Evolutionary conservation across 306 rosid genomes (phyloP), one percentile per base, ranked within the genome.

Genomic region (Purshia tridentata): DNA sequence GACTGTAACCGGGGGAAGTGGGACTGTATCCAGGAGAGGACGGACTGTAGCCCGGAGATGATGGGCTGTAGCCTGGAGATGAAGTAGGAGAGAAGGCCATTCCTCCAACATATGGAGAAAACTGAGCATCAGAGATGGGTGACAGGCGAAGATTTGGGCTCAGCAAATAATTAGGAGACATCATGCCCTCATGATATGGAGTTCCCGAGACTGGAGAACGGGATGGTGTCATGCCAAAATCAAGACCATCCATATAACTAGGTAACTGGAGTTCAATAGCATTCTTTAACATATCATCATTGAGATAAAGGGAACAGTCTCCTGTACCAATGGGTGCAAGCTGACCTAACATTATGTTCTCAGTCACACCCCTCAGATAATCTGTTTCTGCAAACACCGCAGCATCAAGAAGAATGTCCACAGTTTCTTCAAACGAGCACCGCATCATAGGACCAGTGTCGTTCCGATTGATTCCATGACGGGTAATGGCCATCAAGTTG

Each of bases 361-460:
- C 99, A 12, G 98, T 91, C 5, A 95, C 99, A 60, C 99, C 99
- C 85, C 97, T 88, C 78, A 95, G 75, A 72, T 86, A 39, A 78
- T 95, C 99, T 12, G 92, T 80, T 80, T 95, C 99, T 0, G 98
- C 98, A 81, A 78, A 95, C 23, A 95, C 98, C 2, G 99, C 96
- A 70, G 99, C 99, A 78, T 91, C 99, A 65, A 91, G 93, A 35
- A 95, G 92, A 90, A 95, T 91, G 81, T 95, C 99, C 77, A 95
- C 99, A 3, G 99, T 90, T 81, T 91, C 98, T 81, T 95, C 99
- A 77, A 95, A 95, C 11, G 99, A 95, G 82, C 99, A 95, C 69
- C 99, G 86, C 99, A 95, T 95, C 99, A 95, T 91, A 19, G 99
- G 99, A 18, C 99, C 99, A 8, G 98, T 95, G 71, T 95, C 99